phyloP scores from a whole-genome alignment of 768 basidiomycete genomes.

The Pleurotus sapidus region DNA sequence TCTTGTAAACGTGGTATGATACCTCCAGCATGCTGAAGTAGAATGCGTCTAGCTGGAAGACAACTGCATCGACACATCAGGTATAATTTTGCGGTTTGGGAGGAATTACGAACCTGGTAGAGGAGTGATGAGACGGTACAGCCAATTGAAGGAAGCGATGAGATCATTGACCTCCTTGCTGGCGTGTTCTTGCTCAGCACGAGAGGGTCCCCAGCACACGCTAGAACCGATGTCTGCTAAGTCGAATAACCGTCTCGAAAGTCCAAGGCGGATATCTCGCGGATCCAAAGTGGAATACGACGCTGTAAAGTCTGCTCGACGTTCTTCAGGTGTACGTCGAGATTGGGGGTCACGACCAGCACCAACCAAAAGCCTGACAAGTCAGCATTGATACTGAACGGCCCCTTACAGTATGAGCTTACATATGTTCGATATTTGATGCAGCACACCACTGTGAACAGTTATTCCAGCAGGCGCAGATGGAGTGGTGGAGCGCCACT shows the following conservation, averaged over 20 bases:
- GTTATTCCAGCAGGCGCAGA: neutral
- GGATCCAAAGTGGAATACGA: conserved; percentile 9
- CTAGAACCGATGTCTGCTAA: conserved; percentile 27
- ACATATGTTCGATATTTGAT: conserved; percentile 30
- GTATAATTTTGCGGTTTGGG: conserved; percentile 2
- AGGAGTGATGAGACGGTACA: conserved; percentile 33
- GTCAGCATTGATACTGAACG: too few relatives aligned
- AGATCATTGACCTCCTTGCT: conserved; percentile 29
- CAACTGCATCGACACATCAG: conserved; percentile 26
- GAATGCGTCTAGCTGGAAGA: conserved; percentile 38
- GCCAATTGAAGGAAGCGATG: conserved; percentile 28
- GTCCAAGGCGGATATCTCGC: conserved; percentile 34
- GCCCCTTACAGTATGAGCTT: too few relatives aligned
- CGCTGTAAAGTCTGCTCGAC: neutral
- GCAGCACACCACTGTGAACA: neutral
- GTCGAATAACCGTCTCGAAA: conserved; percentile 32
- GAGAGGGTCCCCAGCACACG: conserved; percentile 22
- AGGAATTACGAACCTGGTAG: conserved; percentile 28
- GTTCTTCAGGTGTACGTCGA: conserved; percentile 18
- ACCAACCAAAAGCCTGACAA: conserved; percentile 41
- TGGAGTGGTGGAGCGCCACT: neutral
- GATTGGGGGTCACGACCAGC: conserved; percentile 40
- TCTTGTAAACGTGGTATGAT: conserved; percentile 36
- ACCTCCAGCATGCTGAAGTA: conserved; percentile 38
- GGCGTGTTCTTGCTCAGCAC: conserved; percentile 25